Evolutionary conservation across 345 rosid species (phyloP), one percentile per base, ranked within the genome.

Genomic region (Leavenworthia alabamica): DNA sequence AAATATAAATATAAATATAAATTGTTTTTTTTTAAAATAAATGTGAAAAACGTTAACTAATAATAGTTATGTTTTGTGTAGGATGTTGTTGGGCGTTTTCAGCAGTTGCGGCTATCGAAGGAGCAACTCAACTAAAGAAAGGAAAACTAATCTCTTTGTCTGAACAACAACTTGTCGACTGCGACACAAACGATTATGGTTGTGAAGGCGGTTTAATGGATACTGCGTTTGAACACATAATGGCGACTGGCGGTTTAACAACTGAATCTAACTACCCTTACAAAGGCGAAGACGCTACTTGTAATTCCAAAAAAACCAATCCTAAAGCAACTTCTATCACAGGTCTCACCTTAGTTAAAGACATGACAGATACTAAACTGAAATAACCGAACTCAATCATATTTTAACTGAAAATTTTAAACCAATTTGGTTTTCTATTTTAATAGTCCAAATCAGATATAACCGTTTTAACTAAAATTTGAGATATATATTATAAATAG

Each of bases 1-100:
- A n/a, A n/a, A n/a, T n/a, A n/a, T n/a, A n/a, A n/a, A n/a, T n/a
- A n/a, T n/a, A n/a, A n/a, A n/a, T n/a, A n/a, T n/a, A n/a, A n/a
- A n/a, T n/a, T n/a, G n/a, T n/a, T n/a, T n/a, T n/a, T n/a, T n/a
- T n/a, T n/a, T n/a, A n/a, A n/a, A n/a, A n/a, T 20, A 20, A 20
- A 20, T 2, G 22, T 20, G 22, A 20, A 20, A 20, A 20, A 20
- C 22, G 2, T 20, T 20, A 20, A 20, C 22, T 20, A 20, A 20
- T 20, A 27, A 29, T 22, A 16, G 10, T 64, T 31, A 17, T 36
- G 49, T 44, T 44, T 43, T 29, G 24, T 29, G 6, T 29, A 82
- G 91, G 76, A 53, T 71, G 81, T 52, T 86, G 88, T 20, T 86
- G 97, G 97, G 91, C 95, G 28, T 89, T 89, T 78, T 78, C 89